Conservation (phyloP, 208 protist genomes). For the Vickermania ingenoplastis region DNA sequence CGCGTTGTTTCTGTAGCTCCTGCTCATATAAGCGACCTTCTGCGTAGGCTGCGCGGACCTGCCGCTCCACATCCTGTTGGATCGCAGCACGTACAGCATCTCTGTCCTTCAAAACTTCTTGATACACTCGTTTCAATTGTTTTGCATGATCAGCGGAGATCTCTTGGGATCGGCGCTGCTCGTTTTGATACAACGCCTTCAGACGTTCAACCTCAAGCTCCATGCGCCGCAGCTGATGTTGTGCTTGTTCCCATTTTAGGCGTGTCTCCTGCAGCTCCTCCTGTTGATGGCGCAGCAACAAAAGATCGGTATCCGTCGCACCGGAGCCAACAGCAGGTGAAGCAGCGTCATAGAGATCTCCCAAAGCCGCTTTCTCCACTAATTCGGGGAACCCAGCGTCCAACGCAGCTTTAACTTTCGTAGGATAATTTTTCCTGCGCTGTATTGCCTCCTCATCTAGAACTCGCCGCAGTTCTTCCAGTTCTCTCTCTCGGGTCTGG, state of each 20-base stretch:
- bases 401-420: neutral
- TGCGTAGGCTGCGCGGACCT: constrained; percentile 59
- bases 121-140: constrained; percentile 64
- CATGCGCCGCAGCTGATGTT: constrained; percentile 31
- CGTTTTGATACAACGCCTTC: constrained; percentile 32
- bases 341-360: neutral
- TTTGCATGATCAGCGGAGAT: constrained; percentile 46
- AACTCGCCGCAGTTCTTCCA: neutral
- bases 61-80: constrained; percentile 53
- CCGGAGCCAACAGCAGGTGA: neutral
- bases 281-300: constrained; percentile 40
- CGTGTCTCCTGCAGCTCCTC: constrained; percentile 35
- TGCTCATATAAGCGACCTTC: constrained; percentile 55
- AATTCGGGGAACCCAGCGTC: no score
- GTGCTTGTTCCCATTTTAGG: constrained; percentile 20
- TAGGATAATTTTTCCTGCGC: neutral
- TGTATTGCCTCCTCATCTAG: neutral
- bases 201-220: constrained; percentile 41
- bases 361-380: no score
- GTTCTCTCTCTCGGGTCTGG: constrained; percentile 4
- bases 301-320: constrained; percentile 34
- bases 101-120: constrained; percentile 64
- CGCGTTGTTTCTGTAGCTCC: constrained; percentile 7
- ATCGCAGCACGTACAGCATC: constrained; percentile 52
- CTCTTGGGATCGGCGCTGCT: constrained; percentile 52